Evolutionary conservation across 257 asterid species (phyloP).

Genomic region (Phtheirospermum japonicum): DNA sequence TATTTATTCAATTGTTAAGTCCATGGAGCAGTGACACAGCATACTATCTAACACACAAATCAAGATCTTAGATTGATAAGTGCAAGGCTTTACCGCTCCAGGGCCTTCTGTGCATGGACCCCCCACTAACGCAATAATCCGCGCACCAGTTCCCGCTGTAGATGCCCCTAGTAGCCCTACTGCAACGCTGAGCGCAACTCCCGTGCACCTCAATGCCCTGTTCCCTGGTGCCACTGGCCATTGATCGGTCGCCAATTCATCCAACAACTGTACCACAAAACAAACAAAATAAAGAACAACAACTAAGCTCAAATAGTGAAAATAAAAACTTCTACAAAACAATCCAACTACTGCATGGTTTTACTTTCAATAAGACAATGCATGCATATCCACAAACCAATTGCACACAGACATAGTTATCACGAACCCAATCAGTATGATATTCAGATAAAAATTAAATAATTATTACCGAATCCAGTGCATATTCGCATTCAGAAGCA

Average conservation of each 20-base stretch:
- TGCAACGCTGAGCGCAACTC: constrained; percentile 92
- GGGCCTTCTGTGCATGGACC: constrained; percentile 99
- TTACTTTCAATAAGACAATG: neutral
- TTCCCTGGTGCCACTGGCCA: constrained; percentile 82
- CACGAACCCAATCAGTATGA: neutral
- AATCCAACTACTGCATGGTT: constrained; percentile 7
- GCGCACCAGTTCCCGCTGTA: constrained; percentile 74
- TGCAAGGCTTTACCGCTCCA: constrained; percentile 72
- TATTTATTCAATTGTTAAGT: neutral
- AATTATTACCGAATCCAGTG: constrained; percentile 56
- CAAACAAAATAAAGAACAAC: constrained; percentile 6
- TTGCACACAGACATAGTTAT: too few species aligned
- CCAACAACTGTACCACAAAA: constrained; percentile 63
- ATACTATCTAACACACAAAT: neutral
- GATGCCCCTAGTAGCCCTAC: constrained; percentile 89
- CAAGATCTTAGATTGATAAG: constrained; percentile 16
- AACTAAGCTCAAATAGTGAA: neutral
- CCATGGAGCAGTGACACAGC: neutral
- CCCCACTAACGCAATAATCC: constrained; percentile 87
- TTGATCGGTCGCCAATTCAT: constrained; percentile 81
- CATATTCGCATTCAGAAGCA: constrained; percentile 87
- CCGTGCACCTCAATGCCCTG: constrained; percentile 86
- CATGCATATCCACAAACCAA: too few species aligned
- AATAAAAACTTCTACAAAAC: neutral
- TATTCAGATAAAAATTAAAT: constrained; percentile 19